These are phyloP conservation scores for Ophiostoma ips DNA, from an alignment of 2,329 filamentous ascomycete species.

Conservation along the genomic window DNA sequence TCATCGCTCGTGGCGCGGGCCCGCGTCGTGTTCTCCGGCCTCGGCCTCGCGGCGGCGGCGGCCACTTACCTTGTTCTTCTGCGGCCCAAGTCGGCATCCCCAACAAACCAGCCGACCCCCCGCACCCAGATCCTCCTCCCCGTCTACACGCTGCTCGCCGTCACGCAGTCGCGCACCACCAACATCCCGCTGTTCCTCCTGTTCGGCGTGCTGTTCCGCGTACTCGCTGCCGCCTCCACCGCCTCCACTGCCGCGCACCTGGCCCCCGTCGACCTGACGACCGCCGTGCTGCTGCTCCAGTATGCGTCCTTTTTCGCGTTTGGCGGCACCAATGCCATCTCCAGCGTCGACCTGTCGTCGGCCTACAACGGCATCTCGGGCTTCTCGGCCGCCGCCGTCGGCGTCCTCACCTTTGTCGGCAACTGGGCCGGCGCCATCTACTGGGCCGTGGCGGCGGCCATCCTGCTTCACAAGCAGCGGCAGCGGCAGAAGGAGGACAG, in stretches of 20 bases:
- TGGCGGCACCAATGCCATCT: slow-evolving; percentile 87
- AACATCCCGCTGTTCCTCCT: slow-evolving; percentile 79
- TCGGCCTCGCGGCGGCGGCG: slow-evolving; percentile 26
- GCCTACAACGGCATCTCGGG: slow-evolving; percentile 82
- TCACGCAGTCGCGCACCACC: slow-evolving; percentile 73
- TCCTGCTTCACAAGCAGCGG: slow-evolving; percentile 30
- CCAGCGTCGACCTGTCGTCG: slow-evolving; percentile 84
- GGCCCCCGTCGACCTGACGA: slow-evolving; percentile 44
- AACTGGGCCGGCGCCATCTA: slow-evolving; percentile 90
- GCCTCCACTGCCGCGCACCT: slow-evolving; percentile 21
- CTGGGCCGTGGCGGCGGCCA: slow-evolving; percentile 56
- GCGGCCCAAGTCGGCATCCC: slow-evolving; percentile 6
- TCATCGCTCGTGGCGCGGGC: slow-evolving; percentile 34
- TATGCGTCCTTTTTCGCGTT: slow-evolving; percentile 78
- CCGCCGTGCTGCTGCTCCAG: slow-evolving; percentile 62
- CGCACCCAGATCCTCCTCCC: slow-evolving; percentile 43
- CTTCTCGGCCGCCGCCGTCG: slow-evolving; percentile 73
- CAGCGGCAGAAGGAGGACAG: neutral
- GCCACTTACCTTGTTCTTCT: slow-evolving; percentile 26
- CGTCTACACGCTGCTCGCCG: slow-evolving; percentile 60
- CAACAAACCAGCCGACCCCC: neutral
- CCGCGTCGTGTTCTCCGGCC: slow-evolving; percentile 34
- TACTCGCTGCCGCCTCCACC: slow-evolving; percentile 24
- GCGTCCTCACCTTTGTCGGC: slow-evolving; percentile 66
- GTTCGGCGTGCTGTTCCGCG: slow-evolving; percentile 46